Percentiles rank a stretch among this genome's conserved stretches.
These are phyloP conservation scores for Lichtheimia ornata DNA, from an alignment of 371 early-diverging fungal species.

Conservation along the genomic window DNA sequence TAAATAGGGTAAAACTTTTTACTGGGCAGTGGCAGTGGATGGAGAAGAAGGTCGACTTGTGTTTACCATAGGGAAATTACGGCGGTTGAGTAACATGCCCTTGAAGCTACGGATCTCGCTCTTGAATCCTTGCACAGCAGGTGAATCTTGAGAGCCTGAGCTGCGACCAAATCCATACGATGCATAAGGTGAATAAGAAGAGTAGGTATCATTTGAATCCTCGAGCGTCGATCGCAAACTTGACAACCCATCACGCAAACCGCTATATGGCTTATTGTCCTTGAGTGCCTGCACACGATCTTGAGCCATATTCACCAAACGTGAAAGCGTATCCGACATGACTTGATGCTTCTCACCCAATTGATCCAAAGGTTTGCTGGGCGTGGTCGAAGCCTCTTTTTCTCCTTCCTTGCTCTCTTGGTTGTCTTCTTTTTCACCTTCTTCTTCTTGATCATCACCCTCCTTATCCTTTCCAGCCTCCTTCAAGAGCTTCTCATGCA, in stretches of 20 bases:
- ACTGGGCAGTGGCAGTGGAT: not conserved
- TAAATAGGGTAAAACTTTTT: not conserved
- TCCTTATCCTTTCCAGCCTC: not conserved
- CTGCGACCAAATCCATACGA: conserved; percentile 6
- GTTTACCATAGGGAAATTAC: conserved; percentile 30
- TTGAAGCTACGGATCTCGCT: conserved; percentile 34
- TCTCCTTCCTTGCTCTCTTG: no score
- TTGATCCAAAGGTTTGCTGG: no score
- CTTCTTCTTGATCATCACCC: not conserved
- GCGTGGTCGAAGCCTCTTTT: no score
- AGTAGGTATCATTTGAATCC: conserved; percentile 13
- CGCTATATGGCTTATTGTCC: conserved; percentile 12
- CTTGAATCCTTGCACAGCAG: conserved; percentile 43
- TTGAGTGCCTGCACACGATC: conserved; percentile 2
- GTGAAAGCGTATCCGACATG: conserved; percentile 9
- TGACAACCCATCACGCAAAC: conserved; percentile 10
- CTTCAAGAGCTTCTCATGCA: conserved; percentile 10
- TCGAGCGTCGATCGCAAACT: conserved; percentile 11
- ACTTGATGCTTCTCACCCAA: conserved; percentile 5
- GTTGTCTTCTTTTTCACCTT: not conserved
- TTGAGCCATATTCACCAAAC: not conserved
- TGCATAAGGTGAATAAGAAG: conserved; percentile 11
- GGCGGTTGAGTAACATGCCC: conserved; percentile 28
- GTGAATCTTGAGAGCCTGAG: conserved; percentile 1
- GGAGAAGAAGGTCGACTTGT: conserved; percentile 12